Percentiles rank a stretch among this genome's conserved stretches.
phyloP scores from a whole-genome alignment of 495 filamentous ascomycete species.

The Xylaria acuta region DNA sequence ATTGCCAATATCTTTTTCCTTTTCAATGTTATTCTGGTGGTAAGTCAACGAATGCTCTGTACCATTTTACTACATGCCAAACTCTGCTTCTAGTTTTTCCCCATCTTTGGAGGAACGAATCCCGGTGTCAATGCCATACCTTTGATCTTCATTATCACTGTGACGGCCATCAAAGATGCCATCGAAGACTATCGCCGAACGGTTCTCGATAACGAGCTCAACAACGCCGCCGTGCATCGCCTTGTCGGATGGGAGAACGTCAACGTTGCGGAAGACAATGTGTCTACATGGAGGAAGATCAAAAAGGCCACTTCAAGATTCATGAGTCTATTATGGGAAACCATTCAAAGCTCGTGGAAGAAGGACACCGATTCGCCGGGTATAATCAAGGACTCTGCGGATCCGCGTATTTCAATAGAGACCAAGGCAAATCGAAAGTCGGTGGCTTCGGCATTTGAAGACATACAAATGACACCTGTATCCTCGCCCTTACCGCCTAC shows the following conservation, averaged over 20 bases:
- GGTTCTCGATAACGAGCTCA: conserved; percentile 89
- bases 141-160: conserved; percentile 89
- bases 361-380: conserved; percentile 44
- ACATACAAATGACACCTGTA: conserved; percentile 96
- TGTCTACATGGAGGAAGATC: conserved; percentile 84
- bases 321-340: conserved; percentile 63
- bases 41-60: conserved; percentile 57
- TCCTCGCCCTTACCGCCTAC: conserved; percentile 72
- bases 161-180: conserved; percentile 95
- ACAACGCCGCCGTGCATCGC: conserved; percentile 94
- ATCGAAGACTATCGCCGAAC: conserved; percentile 97
- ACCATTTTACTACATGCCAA: conserved; percentile 24
- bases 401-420: conserved; percentile 70
- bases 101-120: conserved; percentile 92
- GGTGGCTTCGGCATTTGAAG: conserved; percentile 58
- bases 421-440: conserved; percentile 67
- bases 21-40: conserved; percentile 91
- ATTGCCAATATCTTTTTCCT: conserved; percentile 99
- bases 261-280: conserved; percentile 85
- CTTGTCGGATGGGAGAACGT: conserved; percentile 90
- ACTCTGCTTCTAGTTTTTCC: conserved; percentile 73
- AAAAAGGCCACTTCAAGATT: conserved; percentile 86
- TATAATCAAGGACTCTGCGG: conserved; percentile 28
- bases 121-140: conserved; percentile 90
- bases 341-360: conserved; percentile 48